phyloP scores from a whole-genome alignment of 805 yeast genomes.

The Saturnispora sanitii region DNA sequence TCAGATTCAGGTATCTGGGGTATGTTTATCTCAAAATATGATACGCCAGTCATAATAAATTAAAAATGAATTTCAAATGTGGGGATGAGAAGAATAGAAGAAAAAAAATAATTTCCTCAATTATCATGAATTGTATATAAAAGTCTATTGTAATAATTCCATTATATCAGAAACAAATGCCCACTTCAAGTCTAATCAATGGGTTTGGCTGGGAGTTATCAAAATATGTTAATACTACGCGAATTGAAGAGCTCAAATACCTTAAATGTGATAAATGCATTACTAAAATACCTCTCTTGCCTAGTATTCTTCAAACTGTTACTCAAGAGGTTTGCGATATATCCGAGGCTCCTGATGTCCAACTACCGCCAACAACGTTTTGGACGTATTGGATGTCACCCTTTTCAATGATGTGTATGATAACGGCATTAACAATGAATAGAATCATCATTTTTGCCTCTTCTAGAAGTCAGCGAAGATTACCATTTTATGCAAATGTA shows the following conservation, averaged over 20 bases:
- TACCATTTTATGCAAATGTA: slow-evolving; percentile 25
- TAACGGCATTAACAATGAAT: slow-evolving; percentile 48
- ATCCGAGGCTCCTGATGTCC: no score
- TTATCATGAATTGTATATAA: no score
- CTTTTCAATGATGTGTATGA: slow-evolving; percentile 44
- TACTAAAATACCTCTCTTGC: no score
- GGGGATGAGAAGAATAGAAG: no score
- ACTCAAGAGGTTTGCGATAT: slow-evolving; percentile 22
- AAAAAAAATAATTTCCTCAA: no score
- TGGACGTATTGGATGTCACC: slow-evolving; percentile 39
- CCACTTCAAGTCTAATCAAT: not conserved
- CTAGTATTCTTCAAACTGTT: no score
- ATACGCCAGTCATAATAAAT: slow-evolving; percentile 1
- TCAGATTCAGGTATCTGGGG: not conserved
- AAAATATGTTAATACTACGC: no score
- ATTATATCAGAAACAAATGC: no score
- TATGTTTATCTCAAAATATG: not conserved
- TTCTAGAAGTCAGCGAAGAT: slow-evolving; percentile 31
- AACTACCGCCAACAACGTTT: slow-evolving; percentile 31
- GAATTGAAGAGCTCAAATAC: no score
- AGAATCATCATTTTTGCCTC: slow-evolving; percentile 51
- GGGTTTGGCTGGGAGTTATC: not conserved
- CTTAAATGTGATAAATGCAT: no score
- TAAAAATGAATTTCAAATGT: no score
- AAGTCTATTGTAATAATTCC: no score